Evolutionary conservation across 345 rosid species (phyloP).

Genomic region (Dimocarpus longan): DNA sequence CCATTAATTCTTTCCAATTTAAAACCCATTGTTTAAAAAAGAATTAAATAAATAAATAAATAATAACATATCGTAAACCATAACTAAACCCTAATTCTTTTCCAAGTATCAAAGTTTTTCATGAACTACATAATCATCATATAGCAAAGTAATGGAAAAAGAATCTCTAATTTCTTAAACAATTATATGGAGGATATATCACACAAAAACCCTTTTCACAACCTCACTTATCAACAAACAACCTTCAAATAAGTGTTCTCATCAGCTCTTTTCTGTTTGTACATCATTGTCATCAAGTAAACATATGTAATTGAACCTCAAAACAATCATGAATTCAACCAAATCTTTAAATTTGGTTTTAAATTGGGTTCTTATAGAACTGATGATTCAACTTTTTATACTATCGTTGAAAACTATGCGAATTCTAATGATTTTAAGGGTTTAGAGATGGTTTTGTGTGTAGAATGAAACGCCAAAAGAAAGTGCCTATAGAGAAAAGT

Average conservation of each 20-base stretch:
- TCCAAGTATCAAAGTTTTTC: too few species aligned
- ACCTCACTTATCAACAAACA: constrained; percentile 23
- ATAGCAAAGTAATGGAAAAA: too few species aligned
- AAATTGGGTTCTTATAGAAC: constrained; percentile 63
- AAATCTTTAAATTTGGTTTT: constrained; percentile 50
- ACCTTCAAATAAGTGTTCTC: constrained; percentile 27
- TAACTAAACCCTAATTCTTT: too few species aligned
- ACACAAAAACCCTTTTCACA: constrained; percentile 16
- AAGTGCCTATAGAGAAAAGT: constrained; percentile 55
- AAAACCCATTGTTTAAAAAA: too few species aligned
- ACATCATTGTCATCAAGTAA: constrained; percentile 15
- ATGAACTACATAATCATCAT: too few species aligned
- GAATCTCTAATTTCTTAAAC: too few species aligned
- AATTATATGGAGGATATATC: too few species aligned
- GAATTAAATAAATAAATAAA: too few species aligned
- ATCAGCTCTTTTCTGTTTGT: neutral
- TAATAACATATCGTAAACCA: too few species aligned
- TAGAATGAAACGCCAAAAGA: constrained; percentile 62
- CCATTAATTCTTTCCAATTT: too few species aligned
- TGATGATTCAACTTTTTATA: constrained; percentile 82
- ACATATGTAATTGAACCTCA: constrained; percentile 26
- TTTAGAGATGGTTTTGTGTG: constrained; percentile 50
- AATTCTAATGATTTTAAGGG: constrained; percentile 55
- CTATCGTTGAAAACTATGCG: constrained; percentile 63
- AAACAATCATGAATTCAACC: constrained; percentile 43